These are phyloP conservation scores for Odontarrhena argentea DNA, from an alignment of 345 rosid genomes.

Conservation along the genomic window DNA sequence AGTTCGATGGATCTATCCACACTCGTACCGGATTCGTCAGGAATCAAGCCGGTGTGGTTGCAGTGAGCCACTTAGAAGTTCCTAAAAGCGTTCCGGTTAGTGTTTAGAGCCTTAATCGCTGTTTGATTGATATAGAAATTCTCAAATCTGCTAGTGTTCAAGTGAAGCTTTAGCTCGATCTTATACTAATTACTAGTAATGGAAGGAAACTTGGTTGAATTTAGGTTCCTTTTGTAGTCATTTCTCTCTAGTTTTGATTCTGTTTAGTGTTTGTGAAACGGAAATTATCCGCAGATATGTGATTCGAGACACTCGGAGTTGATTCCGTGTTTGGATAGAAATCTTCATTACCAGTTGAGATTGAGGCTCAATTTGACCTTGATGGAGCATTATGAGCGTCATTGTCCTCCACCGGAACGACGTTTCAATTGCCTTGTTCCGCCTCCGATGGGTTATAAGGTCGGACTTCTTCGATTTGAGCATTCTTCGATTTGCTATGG, in stretches of 20 bases:
- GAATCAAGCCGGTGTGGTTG: conserved; percentile 39
- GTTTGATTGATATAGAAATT: background rate
- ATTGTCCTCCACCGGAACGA: conserved; percentile 84
- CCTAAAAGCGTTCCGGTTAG: conserved; percentile 76
- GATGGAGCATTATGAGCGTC: conserved; percentile 97
- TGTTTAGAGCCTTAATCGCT: background rate
- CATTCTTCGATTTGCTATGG: conserved; percentile 14
- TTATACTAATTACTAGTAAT: background rate
- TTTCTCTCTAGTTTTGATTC: conserved; percentile 6
- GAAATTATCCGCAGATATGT: conserved; percentile 56
- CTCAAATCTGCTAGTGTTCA: conserved; percentile 5
- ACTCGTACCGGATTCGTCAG: conserved; percentile 37
- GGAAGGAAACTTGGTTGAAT: conserved; percentile 1
- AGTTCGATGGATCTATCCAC: conserved; percentile 47
- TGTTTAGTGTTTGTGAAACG: background rate
- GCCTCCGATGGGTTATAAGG: conserved; percentile 89
- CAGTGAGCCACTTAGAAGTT: conserved; percentile 44
- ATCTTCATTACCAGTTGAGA: conserved; percentile 77
- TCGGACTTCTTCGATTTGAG: no score
- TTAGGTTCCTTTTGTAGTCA: background rate
- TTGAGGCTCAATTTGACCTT: conserved; percentile 72
- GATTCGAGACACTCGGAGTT: conserved; percentile 76
- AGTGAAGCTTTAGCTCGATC: background rate
- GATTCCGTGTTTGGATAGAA: conserved; percentile 91
- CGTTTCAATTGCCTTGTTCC: conserved; percentile 92